A percentile compares a stretch with the other conserved stretches of the same genome.
Conservation (phyloP, 768 basidiomycete genomes). For the Naganishia friedmannii region DNA sequence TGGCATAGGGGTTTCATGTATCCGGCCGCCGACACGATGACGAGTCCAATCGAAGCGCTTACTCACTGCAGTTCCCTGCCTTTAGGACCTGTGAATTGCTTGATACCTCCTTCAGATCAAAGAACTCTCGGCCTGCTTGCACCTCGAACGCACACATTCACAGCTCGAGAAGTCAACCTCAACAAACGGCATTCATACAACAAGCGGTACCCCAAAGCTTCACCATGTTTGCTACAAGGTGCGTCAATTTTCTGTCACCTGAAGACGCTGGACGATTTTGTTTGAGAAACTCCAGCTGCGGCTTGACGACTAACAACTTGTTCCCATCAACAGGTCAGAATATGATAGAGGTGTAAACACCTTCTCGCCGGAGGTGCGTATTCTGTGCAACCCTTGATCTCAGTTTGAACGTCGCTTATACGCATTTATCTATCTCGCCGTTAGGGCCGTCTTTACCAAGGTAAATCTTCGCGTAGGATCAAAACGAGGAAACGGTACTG, state of each 20-base stretch:
- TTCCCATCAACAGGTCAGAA: constrained; percentile 43
- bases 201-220: background rate
- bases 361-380: constrained; percentile 74
- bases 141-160: background rate
- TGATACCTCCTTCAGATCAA: background rate
- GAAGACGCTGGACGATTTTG: background rate
- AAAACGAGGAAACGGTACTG: background rate
- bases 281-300: background rate
- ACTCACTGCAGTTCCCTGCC: background rate
- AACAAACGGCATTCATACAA: too few relatives aligned
- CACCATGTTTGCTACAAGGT: constrained; percentile 19
- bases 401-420: background rate
- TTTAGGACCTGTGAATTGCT: background rate
- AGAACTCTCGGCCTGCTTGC: background rate
- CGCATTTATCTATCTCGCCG: background rate
- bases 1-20: background rate
- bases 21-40: constrained; percentile 20
- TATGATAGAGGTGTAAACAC: constrained; percentile 94
- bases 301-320: background rate
- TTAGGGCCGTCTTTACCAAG: constrained; percentile 94
- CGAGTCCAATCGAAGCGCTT: constrained; percentile 26
- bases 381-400: background rate
- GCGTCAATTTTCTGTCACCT: background rate
- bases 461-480: constrained; percentile 53
- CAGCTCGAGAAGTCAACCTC: background rate